A percentile compares a stretch with the other conserved stretches of the same genome.
Evolutionary conservation across 148 eudicot genomes (phyloP).

Genomic region (Fagopyrum homotropicum): DNA sequence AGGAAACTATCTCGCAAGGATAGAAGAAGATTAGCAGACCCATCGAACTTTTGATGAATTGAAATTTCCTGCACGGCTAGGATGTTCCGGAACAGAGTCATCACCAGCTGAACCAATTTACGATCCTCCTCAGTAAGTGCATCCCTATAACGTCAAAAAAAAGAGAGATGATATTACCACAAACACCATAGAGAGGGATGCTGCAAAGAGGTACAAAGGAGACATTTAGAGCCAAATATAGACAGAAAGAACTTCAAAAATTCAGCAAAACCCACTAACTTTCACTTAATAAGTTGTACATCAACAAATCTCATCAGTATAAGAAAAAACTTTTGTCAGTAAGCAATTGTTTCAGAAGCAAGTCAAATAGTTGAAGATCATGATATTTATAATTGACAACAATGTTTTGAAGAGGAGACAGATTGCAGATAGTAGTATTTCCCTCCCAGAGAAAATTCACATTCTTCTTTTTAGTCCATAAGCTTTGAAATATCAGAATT

Average conservation of each 20-base stretch:
- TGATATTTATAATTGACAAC: not conserved
- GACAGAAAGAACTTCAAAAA: not conserved
- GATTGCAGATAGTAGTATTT: not conserved
- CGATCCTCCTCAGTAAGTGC: slow-evolving; percentile 90
- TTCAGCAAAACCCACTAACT: not conserved
- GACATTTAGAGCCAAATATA: slow-evolving; percentile 12
- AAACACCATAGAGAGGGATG: not conserved
- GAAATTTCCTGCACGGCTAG: slow-evolving; percentile 80
- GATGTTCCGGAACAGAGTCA: slow-evolving; percentile 80
- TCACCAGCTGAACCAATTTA: slow-evolving; percentile 87
- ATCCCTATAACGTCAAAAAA: slow-evolving; percentile 34
- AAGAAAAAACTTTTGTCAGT: not conserved
- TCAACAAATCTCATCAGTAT: not conserved
- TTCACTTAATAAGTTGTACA: not conserved
- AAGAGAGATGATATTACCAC: not conserved
- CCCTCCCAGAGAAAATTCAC: not conserved
- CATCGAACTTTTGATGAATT: slow-evolving; percentile 51
- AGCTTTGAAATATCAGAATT: not conserved
- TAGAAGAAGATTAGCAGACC: slow-evolving; percentile 53
- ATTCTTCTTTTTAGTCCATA: not conserved
- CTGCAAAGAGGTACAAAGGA: not conserved
- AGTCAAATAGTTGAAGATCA: not conserved
- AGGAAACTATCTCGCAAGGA: slow-evolving; percentile 64
- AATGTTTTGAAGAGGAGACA: not conserved
- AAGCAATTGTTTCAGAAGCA: not conserved